phyloP scores from a whole-genome alignment of 2,329 filamentous ascomycete genomes.

The Thielaviopsis populi region DNA sequence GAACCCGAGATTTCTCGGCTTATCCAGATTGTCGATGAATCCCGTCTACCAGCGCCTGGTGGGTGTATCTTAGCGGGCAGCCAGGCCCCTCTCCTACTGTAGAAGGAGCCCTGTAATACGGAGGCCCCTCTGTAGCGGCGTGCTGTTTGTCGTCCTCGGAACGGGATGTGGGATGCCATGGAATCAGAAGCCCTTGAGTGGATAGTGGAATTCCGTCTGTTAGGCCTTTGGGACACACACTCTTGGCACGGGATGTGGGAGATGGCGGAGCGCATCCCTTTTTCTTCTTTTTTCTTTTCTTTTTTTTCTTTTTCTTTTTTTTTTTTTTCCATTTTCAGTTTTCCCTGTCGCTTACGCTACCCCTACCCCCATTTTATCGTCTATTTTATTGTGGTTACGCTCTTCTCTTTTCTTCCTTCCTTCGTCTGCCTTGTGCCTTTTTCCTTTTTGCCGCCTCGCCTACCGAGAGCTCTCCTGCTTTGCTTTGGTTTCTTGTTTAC shows the following conservation, averaged over 20 bases:
- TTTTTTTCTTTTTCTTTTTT: background rate
- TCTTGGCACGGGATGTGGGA: background rate
- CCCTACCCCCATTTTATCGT: background rate
- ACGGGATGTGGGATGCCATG: background rate
- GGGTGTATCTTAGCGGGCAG: background rate
- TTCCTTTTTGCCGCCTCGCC: background rate
- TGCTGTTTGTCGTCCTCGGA: background rate
- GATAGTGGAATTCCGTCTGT: too few species aligned
- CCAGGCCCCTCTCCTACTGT: background rate
- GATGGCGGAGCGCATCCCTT: background rate
- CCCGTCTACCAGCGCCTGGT: background rate
- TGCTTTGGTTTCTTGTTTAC: background rate
- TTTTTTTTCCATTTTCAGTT: background rate
- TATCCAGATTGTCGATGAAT: background rate
- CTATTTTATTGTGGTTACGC: background rate
- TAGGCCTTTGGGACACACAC: background rate
- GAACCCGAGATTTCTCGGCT: background rate
- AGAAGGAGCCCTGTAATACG: background rate
- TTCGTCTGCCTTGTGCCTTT: background rate
- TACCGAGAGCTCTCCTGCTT: background rate
- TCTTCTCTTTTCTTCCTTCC: background rate
- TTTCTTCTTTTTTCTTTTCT: background rate
- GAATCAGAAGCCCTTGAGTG: too few species aligned
- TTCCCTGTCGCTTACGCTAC: background rate
- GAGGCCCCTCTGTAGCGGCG: background rate